Evolutionary conservation across 73 alveolate species (phyloP), one percentile per base, ranked within the genome.

Genomic region (Paramecium biaurelia): DNA sequence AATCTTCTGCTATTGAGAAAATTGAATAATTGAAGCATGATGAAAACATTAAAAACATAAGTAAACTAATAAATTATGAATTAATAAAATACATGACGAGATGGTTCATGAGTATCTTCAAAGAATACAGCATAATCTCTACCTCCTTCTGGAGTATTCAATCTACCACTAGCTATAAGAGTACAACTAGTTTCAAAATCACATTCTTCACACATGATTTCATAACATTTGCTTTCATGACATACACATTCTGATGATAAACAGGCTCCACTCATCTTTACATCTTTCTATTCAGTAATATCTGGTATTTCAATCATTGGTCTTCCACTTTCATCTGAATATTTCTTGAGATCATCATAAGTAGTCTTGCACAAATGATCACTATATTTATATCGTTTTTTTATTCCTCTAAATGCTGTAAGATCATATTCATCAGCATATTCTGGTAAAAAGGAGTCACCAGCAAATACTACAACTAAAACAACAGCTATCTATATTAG

Each of bases 1-100:
- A 89, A 70, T 57, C 93, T 94, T 92, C 99, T 93, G n/a, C 99
- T 86, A 89, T 97, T 97, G n/a, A 98, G 15, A 93, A 96, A 94
- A 86, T 97, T 97, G 67, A 97, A 97, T 41, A 98, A 79, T 79
- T 97, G 97, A 76, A 97, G 82, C 88, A 86, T 34, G 32, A 97
- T 98, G 85, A 97, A 97, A 30, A 94, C 93, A 85, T 97, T 97
- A 70, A 98, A 98, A 41, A 97, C 95, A 53, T 93, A 70, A 47
- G 99, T 95, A 95, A 96, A 92, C 90, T 79, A 43, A 23, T 38
- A 20, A 1, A 7, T 18, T 1, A 53, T 18, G 15, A 79, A 14
- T 14, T 20, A n/a, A 79, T 21, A 11, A 14, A 5, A 26, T 79
- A 79, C 90, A 88, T 96, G 99, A 24, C 99, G 72, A 43, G 98